Conservation (phyloP, 768 basidiomycete species). For the Ephemerocybe angulata region DNA sequence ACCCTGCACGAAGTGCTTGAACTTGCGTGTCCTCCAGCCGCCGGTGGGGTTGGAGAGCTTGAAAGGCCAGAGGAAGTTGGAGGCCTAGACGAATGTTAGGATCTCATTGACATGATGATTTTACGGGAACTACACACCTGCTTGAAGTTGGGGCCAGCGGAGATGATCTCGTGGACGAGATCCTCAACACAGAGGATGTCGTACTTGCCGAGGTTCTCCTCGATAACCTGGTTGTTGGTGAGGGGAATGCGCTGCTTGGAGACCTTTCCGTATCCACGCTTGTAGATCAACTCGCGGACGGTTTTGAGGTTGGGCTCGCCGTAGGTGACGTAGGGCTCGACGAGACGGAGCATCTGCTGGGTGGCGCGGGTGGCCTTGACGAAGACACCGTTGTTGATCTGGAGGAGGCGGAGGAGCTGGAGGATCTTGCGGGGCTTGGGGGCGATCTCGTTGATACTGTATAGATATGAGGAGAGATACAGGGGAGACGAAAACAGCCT, state of each 20-base stretch:
- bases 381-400: constrained; percentile 99
- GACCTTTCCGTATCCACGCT: constrained; percentile 99
- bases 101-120: constrained; percentile 1
- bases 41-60: constrained; percentile 99
- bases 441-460: constrained; percentile 98
- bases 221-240: constrained; percentile 90
- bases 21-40: constrained; percentile 97
- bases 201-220: constrained; percentile 84
- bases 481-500: background rate
- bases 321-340: constrained; percentile 89
- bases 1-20: constrained; percentile 94
- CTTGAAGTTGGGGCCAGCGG: constrained; percentile 98
- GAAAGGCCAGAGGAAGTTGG: constrained; percentile 99
- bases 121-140: constrained; percentile 58
- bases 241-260: constrained; percentile 97
- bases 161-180: constrained; percentile 94
- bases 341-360: constrained; percentile 94
- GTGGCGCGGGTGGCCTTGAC: constrained; percentile 96
- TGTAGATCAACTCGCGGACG: constrained; percentile 97
- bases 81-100: constrained; percentile 44
- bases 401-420: constrained; percentile 95
- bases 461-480: constrained; percentile 9
- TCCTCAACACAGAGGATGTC: constrained; percentile 98
- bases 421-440: constrained; percentile 99
- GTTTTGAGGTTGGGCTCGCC: constrained; percentile 97